phyloP scores from a whole-genome alignment of 1,284 basidiomycete species.

The Ceratobasidium sp. region DNA sequence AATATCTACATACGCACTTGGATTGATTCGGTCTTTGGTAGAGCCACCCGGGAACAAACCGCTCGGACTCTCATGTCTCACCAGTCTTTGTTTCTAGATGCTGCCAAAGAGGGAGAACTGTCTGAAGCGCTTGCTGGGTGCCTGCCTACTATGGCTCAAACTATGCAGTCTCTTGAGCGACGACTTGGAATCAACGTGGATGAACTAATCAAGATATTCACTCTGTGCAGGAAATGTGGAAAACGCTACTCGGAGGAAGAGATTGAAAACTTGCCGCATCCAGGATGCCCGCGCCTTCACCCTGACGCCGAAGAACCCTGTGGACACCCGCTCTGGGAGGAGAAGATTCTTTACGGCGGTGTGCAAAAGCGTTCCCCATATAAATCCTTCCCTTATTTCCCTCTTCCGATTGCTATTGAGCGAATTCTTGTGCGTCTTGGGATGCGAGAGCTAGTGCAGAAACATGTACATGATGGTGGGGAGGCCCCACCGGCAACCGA shows the following conservation, averaged over 20 bases:
- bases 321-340: background rate
- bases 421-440: background rate
- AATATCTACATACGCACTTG: constrained; percentile 20
- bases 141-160: background rate
- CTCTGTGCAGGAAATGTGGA: constrained; percentile 3
- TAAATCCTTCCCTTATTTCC: constrained; percentile 6
- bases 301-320: background rate
- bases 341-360: background rate
- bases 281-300: background rate
- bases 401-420: background rate
- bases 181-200: constrained; percentile 7
- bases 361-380: constrained; percentile 1
- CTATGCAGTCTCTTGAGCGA: constrained; percentile 1
- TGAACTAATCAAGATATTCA: background rate
- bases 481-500: background rate
- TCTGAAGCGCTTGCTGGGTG: background rate
- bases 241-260: background rate
- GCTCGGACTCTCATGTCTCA: background rate
- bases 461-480: background rate
- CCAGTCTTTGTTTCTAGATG: background rate
- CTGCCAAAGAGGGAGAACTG: background rate
- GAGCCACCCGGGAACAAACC: background rate
- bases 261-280: background rate
- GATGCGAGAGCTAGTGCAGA: background rate
- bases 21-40: background rate